Evolutionary conservation across 148 eudicot genomes (phyloP), one percentile per base, ranked within the genome.

Genomic region (Fagopyrum tataricum): DNA sequence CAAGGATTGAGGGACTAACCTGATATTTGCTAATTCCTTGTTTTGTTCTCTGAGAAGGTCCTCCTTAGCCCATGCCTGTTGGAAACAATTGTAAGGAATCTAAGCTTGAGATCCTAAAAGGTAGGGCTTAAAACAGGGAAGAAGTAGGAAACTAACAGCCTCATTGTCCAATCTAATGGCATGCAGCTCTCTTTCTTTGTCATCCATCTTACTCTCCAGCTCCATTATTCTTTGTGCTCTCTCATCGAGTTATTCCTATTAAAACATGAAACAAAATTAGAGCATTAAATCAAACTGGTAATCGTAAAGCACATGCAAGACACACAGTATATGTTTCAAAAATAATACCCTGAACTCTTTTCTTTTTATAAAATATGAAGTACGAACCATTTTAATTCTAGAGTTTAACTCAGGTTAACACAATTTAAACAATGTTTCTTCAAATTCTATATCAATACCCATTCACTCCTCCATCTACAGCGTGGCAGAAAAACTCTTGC

Each of bases 61-160:
- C 74, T 91, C 96, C 87, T 95, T 95, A 44, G 99, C 99, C 99
- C 99, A 95, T 53, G 92, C 97, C 99, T 96, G 71, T 61, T 40
- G 73, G 67, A 80, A 23, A 76, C 2, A 70, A 37, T 6, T 0
- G 24, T 26, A 12, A 13, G 69, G 41, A 31, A 37, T 18, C 26
- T 39, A 31, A 52, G 13, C 44, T 41, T 40, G 47, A 66, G 74
- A 37, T 71, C n/a, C 10, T 14, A 64, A 31, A 43, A 70, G 5
- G 4, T 59, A 23, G 69, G 10, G n/a, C 26, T 10, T 5, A 6
- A 47, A 41, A 59, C 37, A 53, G 10, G 41, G 69, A 47, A 51
- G 6, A 31, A 17, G 5, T 67, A 24, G 76, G 15, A 58, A 18
- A 82, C 90, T 23, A 20, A 91, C 98, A 79, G 90, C 94, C 80